phyloP scores from a whole-genome alignment of 441 rosid species.

The Aleurites moluccanus region DNA sequence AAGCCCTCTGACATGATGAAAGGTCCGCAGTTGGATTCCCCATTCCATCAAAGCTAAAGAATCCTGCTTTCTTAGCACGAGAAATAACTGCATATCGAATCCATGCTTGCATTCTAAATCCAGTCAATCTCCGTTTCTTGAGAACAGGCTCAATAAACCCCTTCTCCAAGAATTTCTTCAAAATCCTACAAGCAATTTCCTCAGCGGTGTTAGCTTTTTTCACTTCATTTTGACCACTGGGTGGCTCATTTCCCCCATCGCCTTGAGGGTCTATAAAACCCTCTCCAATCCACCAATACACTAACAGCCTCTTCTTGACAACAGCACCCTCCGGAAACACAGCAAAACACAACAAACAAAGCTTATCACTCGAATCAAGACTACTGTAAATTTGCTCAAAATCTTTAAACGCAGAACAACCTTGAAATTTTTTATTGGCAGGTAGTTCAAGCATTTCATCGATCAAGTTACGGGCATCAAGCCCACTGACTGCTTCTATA shows the following conservation, averaged over 20 bases:
- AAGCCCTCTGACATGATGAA: slow-evolving; percentile 12
- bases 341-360: slow-evolving; percentile 38
- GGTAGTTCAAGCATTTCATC: slow-evolving; percentile 23
- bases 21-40: slow-evolving; percentile 22
- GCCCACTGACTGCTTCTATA: neutral
- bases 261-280: slow-evolving; percentile 14
- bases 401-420: slow-evolving; percentile 14
- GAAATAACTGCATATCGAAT: slow-evolving; percentile 41
- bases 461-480: neutral
- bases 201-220: slow-evolving; percentile 6
- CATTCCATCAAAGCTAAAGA: slow-evolving; percentile 27
- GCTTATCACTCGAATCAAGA: neutral
- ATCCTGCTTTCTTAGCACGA: slow-evolving; percentile 21
- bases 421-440: neutral
- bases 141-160: slow-evolving; percentile 35
- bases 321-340: slow-evolving; percentile 44
- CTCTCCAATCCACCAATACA: slow-evolving; percentile 59
- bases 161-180: slow-evolving; percentile 18
- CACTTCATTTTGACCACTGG: neutral
- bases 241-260: neutral
- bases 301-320: slow-evolving; percentile 44
- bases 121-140: slow-evolving; percentile 23
- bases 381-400: slow-evolving; percentile 11
- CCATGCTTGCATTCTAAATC: slow-evolving; percentile 40
- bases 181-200: slow-evolving; percentile 15